Conservation (phyloP, 768 basidiomycete species). For the Kwoniella europaea region DNA sequence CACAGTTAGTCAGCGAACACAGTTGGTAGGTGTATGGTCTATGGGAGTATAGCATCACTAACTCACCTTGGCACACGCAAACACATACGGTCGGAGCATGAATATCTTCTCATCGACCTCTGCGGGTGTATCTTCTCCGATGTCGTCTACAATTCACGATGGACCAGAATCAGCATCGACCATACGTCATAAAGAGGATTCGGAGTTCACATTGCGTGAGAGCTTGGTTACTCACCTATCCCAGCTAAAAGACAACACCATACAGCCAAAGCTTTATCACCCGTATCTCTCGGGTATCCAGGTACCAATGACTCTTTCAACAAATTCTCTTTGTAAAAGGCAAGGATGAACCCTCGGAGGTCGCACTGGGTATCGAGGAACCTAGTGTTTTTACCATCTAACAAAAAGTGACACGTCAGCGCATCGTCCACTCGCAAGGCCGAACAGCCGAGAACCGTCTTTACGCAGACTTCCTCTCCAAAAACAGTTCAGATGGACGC, state of each 20-base stretch:
- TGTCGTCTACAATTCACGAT: slow-evolving; percentile 11
- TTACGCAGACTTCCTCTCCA: background rate
- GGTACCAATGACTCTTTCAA: slow-evolving; percentile 57
- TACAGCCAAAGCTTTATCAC: slow-evolving; percentile 49
- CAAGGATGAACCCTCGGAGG: slow-evolving; percentile 44
- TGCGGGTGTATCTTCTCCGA: slow-evolving; percentile 48
- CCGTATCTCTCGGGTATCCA: slow-evolving; percentile 56
- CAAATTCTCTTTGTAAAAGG: slow-evolving; percentile 53
- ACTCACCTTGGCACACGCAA: slow-evolving; percentile 59
- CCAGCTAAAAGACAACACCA: slow-evolving; percentile 53
- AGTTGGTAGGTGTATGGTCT: too few relatives aligned
- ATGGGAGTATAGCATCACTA: too few relatives aligned
- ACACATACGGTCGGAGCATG: slow-evolving; percentile 60
- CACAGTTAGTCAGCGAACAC: too few relatives aligned
- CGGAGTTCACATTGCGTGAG: background rate
- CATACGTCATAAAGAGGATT: background rate
- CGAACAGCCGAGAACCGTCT: background rate
- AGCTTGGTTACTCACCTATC: slow-evolving; percentile 27
- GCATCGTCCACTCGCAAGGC: background rate
- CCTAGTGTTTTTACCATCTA: slow-evolving; percentile 51
- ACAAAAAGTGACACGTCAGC: background rate
- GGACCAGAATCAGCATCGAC: background rate
- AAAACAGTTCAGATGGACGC: background rate
- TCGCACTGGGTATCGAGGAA: slow-evolving; percentile 47
- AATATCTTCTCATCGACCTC: slow-evolving; percentile 60